Conservation (phyloP, 176 grass and related monocot species). For the Musa troglodytarum region DNA sequence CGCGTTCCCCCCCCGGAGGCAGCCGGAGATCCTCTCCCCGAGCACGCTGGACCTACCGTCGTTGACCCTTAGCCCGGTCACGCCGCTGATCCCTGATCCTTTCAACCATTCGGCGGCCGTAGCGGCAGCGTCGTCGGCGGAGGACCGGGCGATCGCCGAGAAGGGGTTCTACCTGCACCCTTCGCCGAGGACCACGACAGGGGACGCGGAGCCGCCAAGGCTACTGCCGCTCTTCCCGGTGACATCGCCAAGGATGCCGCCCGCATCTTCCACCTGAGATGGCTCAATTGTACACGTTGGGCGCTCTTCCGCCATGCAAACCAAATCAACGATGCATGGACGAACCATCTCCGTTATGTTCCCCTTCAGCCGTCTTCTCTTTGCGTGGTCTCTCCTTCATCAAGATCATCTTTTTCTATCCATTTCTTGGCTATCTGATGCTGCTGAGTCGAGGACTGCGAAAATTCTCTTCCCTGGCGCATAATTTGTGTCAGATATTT, state of each 20-base stretch:
- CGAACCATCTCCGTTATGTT: no score
- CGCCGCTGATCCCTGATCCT: slow-evolving; percentile 56
- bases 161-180: slow-evolving; percentile 83
- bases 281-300: not conserved
- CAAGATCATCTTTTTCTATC: not conserved
- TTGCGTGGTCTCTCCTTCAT: not conserved
- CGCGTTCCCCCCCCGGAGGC: slow-evolving; percentile 30
- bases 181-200: slow-evolving; percentile 34
- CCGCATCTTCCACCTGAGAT: slow-evolving; percentile 4
- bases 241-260: slow-evolving; percentile 48
- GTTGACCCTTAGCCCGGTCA: slow-evolving; percentile 72
- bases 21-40: slow-evolving; percentile 66
- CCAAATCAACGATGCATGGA: no score
- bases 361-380: not conserved
- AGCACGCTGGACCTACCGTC: slow-evolving; percentile 81
- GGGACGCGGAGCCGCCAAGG: slow-evolving; percentile 36
- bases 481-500: not conserved
- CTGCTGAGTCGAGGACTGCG: not conserved
- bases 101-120: slow-evolving; percentile 35
- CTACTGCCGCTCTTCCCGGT: slow-evolving; percentile 85
- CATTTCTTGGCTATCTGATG: not conserved
- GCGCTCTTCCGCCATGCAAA: not conserved
- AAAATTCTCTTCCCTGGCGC: not conserved
- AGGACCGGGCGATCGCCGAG: slow-evolving; percentile 71
- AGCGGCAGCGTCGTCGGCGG: slow-evolving; percentile 31